Evolutionary conservation across 1,139 yeast species (phyloP), one percentile per base, ranked within the genome.

Genomic region (Kluyveromyces sp.): DNA sequence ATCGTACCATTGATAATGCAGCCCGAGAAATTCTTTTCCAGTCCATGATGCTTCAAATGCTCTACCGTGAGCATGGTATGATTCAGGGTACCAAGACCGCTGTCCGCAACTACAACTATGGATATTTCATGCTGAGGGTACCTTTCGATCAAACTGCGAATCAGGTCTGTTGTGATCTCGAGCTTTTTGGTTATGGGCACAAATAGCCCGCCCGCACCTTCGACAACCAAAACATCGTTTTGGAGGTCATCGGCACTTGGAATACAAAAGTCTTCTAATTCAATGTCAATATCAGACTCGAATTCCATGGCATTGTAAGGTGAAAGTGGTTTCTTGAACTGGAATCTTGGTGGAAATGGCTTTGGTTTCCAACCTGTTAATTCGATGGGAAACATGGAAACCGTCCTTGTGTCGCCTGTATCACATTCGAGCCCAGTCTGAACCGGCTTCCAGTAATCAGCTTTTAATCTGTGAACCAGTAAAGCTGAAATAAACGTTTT

Each of bases 181-280:
- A 49, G 36, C 3, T 50, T 45, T 21, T 54, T 53, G n/a, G 58
- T 60, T 4, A 65, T 46, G 6, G 69, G 68, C 21, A 65, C 68
- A 32, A 46, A 55, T 5, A 60, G 46, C 7, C 69, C 68, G 32
- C 67, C 68, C 4, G 68, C 69, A 26, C 68, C 68, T 52, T 65
- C 68, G n/a, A 64, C 45, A n/a, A 63, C 47, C 35, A 63, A 43
- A 21, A 60, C 57, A 2, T 47, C 41, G 2, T 36, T 35, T 4
- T 21, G 10, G 5, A 25, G 7, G 4, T 35, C 26, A 3, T 49
- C 39, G 1, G 37, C 41, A 7, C 47, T 31, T 26, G 65, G 64
- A n/a, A 60, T 37, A 2, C 37, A 34, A 30, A 60, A 50, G 29
- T 53, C 53, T 2, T 48, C 45, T 27, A 52, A 43, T 15, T 32